A percentile compares a stretch with the other conserved stretches of the same genome.
phyloP scores from a whole-genome alignment of 257 asterid genomes.

The Linaria vulgaris region DNA sequence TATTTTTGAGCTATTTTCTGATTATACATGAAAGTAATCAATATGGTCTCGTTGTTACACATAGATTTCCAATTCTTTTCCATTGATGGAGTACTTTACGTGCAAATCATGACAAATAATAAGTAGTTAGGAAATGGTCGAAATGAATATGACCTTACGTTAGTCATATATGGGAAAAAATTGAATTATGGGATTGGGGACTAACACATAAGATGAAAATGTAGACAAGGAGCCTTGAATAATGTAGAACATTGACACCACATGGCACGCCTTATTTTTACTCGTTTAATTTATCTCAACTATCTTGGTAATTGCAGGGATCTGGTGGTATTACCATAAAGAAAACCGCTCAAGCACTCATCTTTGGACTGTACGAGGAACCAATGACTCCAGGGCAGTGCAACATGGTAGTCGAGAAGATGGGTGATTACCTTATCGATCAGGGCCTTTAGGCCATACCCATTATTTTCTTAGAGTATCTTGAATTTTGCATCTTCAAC shows the following conservation, averaged over 20 bases:
- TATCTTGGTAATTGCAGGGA: slow-evolving; percentile 27
- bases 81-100: too few species aligned
- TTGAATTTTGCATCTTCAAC: slow-evolving; percentile 15
- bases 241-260: neutral
- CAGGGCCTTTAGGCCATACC: slow-evolving; percentile 30
- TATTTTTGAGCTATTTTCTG: too few species aligned
- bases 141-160: too few species aligned
- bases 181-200: too few species aligned
- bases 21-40: too few species aligned
- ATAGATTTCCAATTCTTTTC: too few species aligned
- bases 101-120: too few species aligned
- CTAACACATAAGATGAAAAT: too few species aligned
- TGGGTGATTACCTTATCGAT: slow-evolving; percentile 42
- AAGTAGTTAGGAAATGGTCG: too few species aligned
- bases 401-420: slow-evolving; percentile 43
- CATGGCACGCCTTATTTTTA: too few species aligned
- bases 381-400: slow-evolving; percentile 52
- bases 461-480: neutral
- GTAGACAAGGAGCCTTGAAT: neutral
- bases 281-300: neutral
- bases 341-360: slow-evolving; percentile 41
- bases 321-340: slow-evolving; percentile 42
- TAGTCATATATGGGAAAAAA: too few species aligned
- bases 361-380: slow-evolving; percentile 40
- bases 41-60: too few species aligned